These are phyloP conservation scores for Alternaria triticina DNA, from an alignment of 2,329 filamentous ascomycete species.

Conservation along the genomic window DNA sequence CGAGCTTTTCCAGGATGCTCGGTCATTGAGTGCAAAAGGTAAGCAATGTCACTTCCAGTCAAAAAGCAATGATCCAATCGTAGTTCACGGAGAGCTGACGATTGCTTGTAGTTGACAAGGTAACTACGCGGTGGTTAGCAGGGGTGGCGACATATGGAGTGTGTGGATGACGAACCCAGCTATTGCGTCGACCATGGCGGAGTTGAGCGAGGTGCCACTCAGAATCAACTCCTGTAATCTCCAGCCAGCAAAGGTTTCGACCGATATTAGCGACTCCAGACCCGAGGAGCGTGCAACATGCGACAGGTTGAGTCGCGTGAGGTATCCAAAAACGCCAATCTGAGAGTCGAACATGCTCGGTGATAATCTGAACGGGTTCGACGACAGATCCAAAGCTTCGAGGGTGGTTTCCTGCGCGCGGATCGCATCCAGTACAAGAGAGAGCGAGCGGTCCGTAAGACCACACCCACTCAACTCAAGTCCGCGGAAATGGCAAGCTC, in stretches of 20 bases:
- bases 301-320: conserved; percentile 71
- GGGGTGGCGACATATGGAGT: background rate
- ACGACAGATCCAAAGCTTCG: conserved; percentile 71
- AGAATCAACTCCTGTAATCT: conserved; percentile 69
- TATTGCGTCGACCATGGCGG: conserved; percentile 69
- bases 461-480: conserved; percentile 71
- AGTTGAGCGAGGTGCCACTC: conserved; percentile 68
- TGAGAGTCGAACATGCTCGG: conserved; percentile 70
- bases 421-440: conserved; percentile 68
- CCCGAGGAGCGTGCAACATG: conserved; percentile 69
- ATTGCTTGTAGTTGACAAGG: conserved; percentile 64
- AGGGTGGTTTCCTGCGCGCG: conserved; percentile 70
- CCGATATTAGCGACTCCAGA: conserved; percentile 67
- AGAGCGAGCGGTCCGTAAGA: conserved; percentile 63
- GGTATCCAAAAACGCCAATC: conserved; percentile 69
- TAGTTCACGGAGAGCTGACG: conserved; percentile 65
- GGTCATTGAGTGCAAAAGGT: conserved; percentile 69
- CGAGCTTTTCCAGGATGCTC: conserved; percentile 57
- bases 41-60: conserved; percentile 68
- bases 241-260: conserved; percentile 72
- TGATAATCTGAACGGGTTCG: conserved; percentile 69
- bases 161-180: conserved; percentile 42
- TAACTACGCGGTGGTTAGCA: conserved; percentile 58
- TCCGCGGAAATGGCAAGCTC: conserved; percentile 68
- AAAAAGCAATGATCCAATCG: conserved; percentile 71